Base-by-base conservation (phyloP, 768 basidiomycete species). In the Psilocybe sp. region DNA sequence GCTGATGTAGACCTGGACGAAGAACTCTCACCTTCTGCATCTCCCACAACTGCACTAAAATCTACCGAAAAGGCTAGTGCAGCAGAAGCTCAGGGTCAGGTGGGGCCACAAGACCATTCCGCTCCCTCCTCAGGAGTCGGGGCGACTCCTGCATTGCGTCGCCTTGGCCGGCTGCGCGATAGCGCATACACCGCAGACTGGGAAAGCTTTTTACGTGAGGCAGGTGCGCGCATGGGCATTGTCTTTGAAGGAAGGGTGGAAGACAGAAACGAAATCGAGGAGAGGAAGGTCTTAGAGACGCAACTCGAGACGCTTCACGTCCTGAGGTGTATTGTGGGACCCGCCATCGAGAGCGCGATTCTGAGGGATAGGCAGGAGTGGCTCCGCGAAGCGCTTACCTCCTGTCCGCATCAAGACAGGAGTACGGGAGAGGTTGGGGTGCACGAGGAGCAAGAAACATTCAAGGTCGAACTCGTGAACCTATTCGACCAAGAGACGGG, bases 401-500 rank as follows among this genome's bases (percentile, higher is more conserved):
- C 23, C 23, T 28, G 7, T 28, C 32, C 19, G 7, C 19, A 35
- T 20, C 37, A 36, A 11, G 11, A 10, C 23, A 8, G 36, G 12
- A 12, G 6, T 14, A 14, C 16, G 2, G 40, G 12, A 14, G 19
- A 31, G 15, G 23, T 12, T 11, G 34, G 37, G 20, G 2, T 35
- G 32, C 14, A 13, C 13, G n/a, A 9, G 15, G n/a, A 9, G 15
- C 50, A 40, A 8, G 32, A 19, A 9, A 14, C 32, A 6, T 36
- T 61, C 51, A 35, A 55, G 2, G 72, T 79, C 15, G 69, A 75
- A 28, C 57, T 80, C 16, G 70, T 88, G 2, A 89, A 87, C 62
- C 60, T 91, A 37, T 90, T 91, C 52, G 84, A 89, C 58, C 88
- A 89, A 63, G 70, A 71, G 4, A 77, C 76, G 2, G 87, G 85